Conservation (phyloP, 2,329 filamentous ascomycete genomes). For the Corinectria fuckeliana region DNA sequence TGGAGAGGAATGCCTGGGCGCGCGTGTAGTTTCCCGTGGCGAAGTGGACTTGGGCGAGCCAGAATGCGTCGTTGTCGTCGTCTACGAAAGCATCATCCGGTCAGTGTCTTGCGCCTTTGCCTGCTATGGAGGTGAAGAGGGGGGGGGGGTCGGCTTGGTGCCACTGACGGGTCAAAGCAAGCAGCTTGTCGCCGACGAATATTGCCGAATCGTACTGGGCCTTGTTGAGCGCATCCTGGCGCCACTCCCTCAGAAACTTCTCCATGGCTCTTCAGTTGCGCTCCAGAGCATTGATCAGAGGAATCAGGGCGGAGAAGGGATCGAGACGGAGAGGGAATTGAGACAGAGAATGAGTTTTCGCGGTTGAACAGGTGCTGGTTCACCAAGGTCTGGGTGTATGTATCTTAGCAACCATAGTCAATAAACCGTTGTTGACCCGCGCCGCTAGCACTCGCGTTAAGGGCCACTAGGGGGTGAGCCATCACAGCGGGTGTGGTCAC, state of each 20-base stretch:
- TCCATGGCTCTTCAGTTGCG: constrained; percentile 68
- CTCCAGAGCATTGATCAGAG: constrained; percentile 7
- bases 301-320: neutral
- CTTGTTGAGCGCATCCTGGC: constrained; percentile 93
- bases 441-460: constrained; percentile 26
- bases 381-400: constrained; percentile 4
- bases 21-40: constrained; percentile 93
- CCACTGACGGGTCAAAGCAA: constrained; percentile 86
- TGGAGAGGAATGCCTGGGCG: constrained; percentile 83
- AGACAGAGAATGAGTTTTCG: neutral
- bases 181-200: constrained; percentile 95
- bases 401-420: constrained; percentile 32
- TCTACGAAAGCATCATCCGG: constrained; percentile 57
- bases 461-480: constrained; percentile 23
- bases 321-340: no score
- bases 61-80: constrained; percentile 92
- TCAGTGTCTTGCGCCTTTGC: constrained; percentile 8
- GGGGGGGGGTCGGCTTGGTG: neutral
- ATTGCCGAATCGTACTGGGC: constrained; percentile 97
- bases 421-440: constrained; percentile 24
- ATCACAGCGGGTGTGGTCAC: constrained; percentile 33
- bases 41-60: constrained; percentile 98
- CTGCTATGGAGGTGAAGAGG: neutral
- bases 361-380: constrained; percentile 5
- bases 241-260: constrained; percentile 90